Base-by-base conservation (phyloP, 2,329 filamentous ascomycete genomes). In the Hansfordia pulvinata region DNA sequence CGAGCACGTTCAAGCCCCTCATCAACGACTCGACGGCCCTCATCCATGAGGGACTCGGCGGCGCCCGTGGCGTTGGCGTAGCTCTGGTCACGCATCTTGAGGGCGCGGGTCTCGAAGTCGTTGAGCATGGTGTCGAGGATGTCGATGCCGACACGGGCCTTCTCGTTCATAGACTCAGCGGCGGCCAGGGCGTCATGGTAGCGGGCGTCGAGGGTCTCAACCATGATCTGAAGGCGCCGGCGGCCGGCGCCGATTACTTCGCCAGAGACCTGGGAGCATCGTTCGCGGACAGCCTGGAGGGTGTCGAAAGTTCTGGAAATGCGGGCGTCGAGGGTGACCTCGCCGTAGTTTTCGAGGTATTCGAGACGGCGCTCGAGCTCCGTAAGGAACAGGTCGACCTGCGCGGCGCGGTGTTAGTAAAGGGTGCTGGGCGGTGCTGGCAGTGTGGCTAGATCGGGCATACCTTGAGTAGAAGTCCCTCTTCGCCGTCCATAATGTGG, bases 231-330 rank as follows among this genome's bases (percentile, higher is more conserved):
- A 32, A 92, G 74, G 33, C 85, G 71, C 36, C 83, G 73, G 27
- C 82, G 76, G 13, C 90, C 86, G 19, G 81, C 82, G 30, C 85
- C 90, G 39, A 96, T 72, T 24, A 94, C 70, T 46, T 90, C 88
- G 35, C 84, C 88, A 1, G 86, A 92, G 12, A 88, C 85, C 36
- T 86, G 75, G 20, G 83, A 84, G 53, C 90, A 98, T 41, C 84
- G 74, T 38, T 84, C 76, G 34, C 86, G 76, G 15, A 98, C 86
- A 6, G 83, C 76, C 44, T 88, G 78, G 2, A 98, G 62, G 0
- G 86, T 93, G 10, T 76, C 65, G 53, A 93, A 93, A 12, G 88
- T 84, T 38, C 82, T 73, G 22, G 81, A 76, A 30, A 96, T 75
- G 43, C 83, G 81, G 23, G 78, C 67, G 50, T 98, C 90, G 39